These are phyloP conservation scores for Agrostemma githago DNA, from an alignment of 148 eudicot genomes.

Conservation along the genomic window DNA sequence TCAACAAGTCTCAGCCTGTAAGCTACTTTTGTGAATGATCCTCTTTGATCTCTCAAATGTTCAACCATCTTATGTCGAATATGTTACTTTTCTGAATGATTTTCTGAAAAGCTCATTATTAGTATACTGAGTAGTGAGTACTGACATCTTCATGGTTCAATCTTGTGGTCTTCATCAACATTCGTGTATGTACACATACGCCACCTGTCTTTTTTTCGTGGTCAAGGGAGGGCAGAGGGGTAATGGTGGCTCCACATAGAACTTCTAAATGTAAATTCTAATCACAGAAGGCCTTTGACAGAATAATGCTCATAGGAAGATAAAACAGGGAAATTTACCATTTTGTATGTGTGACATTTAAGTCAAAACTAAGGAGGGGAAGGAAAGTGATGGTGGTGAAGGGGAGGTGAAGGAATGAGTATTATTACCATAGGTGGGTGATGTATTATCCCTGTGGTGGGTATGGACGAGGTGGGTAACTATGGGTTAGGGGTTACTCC, in stretches of 20 bases:
- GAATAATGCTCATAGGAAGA: background rate
- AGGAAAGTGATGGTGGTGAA: background rate
- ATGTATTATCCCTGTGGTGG: background rate
- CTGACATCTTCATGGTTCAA: too few relatives aligned
- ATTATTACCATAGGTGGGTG: background rate
- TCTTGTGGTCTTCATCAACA: too few relatives aligned
- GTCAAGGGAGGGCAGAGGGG: background rate
- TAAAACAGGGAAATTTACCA: background rate
- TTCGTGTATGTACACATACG: too few relatives aligned
- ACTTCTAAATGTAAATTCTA: background rate
- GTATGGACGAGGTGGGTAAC: background rate
- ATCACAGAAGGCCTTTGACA: too few relatives aligned
- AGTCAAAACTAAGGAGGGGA: background rate
- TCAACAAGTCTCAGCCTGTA: conserved; percentile 60
- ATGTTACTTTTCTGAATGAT: background rate
- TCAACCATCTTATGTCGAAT: background rate
- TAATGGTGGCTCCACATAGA: background rate
- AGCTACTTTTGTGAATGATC: conserved; percentile 21
- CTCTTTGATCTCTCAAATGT: background rate
- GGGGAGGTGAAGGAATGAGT: background rate
- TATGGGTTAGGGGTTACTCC: background rate
- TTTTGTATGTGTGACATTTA: background rate
- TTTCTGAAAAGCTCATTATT: background rate
- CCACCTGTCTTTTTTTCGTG: background rate
- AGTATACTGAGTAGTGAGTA: too few relatives aligned